A percentile compares a stretch with the other conserved stretches of the same genome.
Conservation (phyloP, 1,139 yeast genomes). For the Pneumocystis sp. region DNA sequence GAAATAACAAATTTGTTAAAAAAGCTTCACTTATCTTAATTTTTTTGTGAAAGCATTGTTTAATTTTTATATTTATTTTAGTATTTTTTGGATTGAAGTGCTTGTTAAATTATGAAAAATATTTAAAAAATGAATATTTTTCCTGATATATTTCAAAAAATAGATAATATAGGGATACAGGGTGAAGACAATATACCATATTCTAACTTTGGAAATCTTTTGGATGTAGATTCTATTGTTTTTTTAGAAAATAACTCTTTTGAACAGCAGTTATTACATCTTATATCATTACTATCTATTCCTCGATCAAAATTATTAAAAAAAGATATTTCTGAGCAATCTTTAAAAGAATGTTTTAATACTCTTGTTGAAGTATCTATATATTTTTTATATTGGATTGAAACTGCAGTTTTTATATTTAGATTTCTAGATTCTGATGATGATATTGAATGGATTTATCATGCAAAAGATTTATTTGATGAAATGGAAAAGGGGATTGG, state of each 20-base stretch:
- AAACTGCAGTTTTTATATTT: not conserved
- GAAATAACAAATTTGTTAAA: not conserved
- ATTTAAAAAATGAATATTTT: not conserved
- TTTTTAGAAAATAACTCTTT: not conserved
- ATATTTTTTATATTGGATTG: not conserved
- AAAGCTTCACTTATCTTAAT: not conserved
- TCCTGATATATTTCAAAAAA: not conserved
- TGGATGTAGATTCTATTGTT: not conserved
- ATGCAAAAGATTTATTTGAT: not conserved
- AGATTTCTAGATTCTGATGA: not conserved
- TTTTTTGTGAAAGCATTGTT: not conserved
- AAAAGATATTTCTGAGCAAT: not conserved
- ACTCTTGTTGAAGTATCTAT: not conserved
- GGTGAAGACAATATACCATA: not conserved
- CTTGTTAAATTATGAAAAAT: not conserved
- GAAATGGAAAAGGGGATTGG: not conserved
- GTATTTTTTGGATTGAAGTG: not conserved
- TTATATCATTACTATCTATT: not conserved
- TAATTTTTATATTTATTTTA: not conserved
- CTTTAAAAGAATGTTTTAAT: not conserved
- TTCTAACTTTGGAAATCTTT: not conserved
- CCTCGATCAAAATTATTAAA: not conserved
- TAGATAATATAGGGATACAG: not conserved
- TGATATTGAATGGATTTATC: slow-evolving; percentile 1
- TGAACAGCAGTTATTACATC: not conserved